Conservation (phyloP, 768 basidiomycete genomes). For the Paxillus rubicundulus region DNA sequence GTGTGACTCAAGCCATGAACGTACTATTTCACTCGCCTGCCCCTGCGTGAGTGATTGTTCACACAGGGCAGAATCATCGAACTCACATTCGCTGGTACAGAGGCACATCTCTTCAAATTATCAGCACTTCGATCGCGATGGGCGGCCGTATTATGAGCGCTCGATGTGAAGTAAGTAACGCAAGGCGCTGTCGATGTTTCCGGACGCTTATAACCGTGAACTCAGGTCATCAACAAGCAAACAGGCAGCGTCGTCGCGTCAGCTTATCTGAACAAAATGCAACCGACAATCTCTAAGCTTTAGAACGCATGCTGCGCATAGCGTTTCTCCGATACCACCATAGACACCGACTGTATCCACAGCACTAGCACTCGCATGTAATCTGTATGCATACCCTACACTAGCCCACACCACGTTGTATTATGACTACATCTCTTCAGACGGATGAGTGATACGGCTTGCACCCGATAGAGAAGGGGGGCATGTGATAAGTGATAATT, state of each 20-base stretch:
- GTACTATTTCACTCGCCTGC: slow-evolving; percentile 70
- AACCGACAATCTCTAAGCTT: slow-evolving; percentile 52
- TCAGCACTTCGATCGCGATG: slow-evolving; percentile 62
- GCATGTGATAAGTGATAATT: too few relatives aligned
- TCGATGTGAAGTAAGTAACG: slow-evolving; percentile 58
- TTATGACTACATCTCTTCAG: slow-evolving; percentile 8
- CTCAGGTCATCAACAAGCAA: slow-evolving; percentile 57
- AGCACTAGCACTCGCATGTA: slow-evolving; percentile 9
- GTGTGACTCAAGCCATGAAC: slow-evolving; percentile 71
- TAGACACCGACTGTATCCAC: slow-evolving; percentile 26
- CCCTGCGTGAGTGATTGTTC: slow-evolving; percentile 43
- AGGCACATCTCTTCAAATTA: slow-evolving; percentile 56
- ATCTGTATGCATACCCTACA: slow-evolving; percentile 17
- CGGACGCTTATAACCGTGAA: background rate
- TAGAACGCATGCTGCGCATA: slow-evolving; percentile 23
- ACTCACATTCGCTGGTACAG: slow-evolving; percentile 32
- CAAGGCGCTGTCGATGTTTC: background rate
- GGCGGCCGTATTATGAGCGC: slow-evolving; percentile 71
- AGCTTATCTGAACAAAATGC: slow-evolving; percentile 72
- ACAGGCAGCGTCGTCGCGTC: slow-evolving; percentile 62
- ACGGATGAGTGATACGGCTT: slow-evolving; percentile 2
- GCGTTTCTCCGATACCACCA: background rate
- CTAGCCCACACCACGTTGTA: slow-evolving; percentile 23
- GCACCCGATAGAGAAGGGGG: background rate
- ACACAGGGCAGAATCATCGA: slow-evolving; percentile 2